Conservation (phyloP, 441 rosid species). For the Brassica hybrid region DNA sequence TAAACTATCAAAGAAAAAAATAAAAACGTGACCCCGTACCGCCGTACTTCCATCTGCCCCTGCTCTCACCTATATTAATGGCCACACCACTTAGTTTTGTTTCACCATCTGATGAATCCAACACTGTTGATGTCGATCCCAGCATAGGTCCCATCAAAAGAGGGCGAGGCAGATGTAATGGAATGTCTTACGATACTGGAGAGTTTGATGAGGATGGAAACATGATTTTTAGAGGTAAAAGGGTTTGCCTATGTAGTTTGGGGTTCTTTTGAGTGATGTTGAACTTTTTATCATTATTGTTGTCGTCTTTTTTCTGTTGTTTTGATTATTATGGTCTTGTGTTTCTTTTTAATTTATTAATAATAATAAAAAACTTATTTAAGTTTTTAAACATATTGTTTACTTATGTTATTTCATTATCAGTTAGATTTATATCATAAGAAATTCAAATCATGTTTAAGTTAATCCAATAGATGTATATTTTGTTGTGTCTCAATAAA, state of each 20-base stretch:
- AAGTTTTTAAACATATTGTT: too few relatives aligned
- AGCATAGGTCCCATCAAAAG: background rate
- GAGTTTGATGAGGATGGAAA: background rate
- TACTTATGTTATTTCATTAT: background rate
- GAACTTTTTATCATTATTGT: background rate
- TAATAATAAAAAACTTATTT: background rate
- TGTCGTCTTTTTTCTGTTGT: background rate
- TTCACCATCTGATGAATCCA: background rate
- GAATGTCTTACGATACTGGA: constrained; percentile 1
- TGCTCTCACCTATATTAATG: background rate
- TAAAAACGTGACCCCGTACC: too few relatives aligned
- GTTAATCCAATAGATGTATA: background rate
- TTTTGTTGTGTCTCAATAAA: background rate
- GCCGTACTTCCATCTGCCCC: too few relatives aligned
- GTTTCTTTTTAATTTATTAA: background rate
- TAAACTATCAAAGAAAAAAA: too few relatives aligned
- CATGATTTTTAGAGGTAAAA: background rate
- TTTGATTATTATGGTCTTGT: background rate
- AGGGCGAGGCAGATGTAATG: constrained; percentile 35
- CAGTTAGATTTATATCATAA: background rate
- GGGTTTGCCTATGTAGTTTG: background rate
- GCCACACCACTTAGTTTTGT: background rate
- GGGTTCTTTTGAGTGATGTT: background rate
- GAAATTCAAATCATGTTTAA: background rate
- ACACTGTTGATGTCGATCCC: background rate